phyloP scores from a whole-genome alignment of 1,284 basidiomycete species.

The Apiotrichum akiyoshidainum region DNA sequence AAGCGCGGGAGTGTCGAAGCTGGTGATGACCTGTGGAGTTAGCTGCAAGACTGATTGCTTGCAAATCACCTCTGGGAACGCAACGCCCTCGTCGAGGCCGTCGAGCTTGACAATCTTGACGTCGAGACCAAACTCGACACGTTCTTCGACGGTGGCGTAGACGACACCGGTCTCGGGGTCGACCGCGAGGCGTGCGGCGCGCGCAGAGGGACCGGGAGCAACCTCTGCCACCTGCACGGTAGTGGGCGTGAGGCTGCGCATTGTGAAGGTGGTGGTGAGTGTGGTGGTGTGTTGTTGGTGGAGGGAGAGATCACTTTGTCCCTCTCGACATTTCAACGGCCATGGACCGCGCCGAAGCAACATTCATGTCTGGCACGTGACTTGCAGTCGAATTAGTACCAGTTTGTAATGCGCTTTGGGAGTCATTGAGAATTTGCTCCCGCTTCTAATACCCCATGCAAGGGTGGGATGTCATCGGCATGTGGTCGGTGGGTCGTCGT shows the following conservation, averaged over 20 bases:
- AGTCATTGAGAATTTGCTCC: background rate
- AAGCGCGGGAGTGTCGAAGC: conserved; percentile 31
- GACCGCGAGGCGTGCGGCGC: conserved; percentile 38
- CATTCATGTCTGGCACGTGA: background rate
- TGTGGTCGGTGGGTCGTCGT: background rate
- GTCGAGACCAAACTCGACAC: conserved; percentile 58
- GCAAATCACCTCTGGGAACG: conserved; percentile 26
- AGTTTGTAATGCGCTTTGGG: no score
- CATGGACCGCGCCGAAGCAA: no score
- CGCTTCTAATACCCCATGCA: background rate
- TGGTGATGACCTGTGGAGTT: conserved; percentile 24
- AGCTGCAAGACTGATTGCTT: background rate
- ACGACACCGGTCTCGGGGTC: conserved; percentile 66
- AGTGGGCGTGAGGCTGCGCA: conserved; percentile 34
- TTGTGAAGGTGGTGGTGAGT: conserved; percentile 8
- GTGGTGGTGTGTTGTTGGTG: background rate
- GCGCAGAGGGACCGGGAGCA: background rate
- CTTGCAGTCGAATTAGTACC: no score
- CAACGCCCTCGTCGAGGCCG: conserved; percentile 16
- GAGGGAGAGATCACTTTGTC: no score
- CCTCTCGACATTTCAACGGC: no score
- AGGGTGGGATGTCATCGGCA: background rate
- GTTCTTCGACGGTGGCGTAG: conserved; percentile 59
- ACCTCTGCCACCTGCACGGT: conserved; percentile 16
- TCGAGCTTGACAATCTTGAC: conserved; percentile 61